Conservation (phyloP, 2,329 filamentous ascomycete species). For the Phaeophleospora eucalypticola region DNA sequence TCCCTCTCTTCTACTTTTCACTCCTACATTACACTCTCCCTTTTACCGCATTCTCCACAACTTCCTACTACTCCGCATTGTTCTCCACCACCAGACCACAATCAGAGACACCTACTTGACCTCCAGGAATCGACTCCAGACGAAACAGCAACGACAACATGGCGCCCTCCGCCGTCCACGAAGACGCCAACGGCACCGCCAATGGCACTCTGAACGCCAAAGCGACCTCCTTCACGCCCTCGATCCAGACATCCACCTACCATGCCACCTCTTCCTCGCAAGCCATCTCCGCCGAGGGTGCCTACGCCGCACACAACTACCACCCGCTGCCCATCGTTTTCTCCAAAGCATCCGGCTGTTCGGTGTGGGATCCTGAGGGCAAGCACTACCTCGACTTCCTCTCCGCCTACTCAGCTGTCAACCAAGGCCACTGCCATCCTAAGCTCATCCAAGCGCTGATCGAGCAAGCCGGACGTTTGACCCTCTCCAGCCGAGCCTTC, state of each 20-base stretch:
- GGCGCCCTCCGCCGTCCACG: conserved; percentile 35
- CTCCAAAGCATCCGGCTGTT: conserved; percentile 74
- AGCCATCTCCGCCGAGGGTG: conserved; percentile 76
- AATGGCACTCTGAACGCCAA: conserved; percentile 38
- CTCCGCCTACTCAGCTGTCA: conserved; percentile 95
- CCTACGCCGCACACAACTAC: conserved; percentile 96
- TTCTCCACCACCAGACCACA: background rate
- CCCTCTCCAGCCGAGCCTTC: conserved; percentile 90
- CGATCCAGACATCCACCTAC: conserved; percentile 46
- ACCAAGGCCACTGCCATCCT: conserved; percentile 97
- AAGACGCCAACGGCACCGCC: conserved; percentile 24
- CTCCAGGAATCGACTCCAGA: background rate
- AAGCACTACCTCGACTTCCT: conserved; percentile 96
- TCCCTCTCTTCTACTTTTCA: background rate
- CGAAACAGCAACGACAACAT: conserved; percentile 21
- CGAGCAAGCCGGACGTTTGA: conserved; percentile 84
- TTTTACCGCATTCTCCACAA: background rate
- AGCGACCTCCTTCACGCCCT: conserved; percentile 39
- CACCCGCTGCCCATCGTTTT: conserved; percentile 95
- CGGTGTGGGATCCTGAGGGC: conserved; percentile 91
- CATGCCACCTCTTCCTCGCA: conserved; percentile 74
- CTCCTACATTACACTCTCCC: background rate
- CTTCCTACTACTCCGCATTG: background rate
- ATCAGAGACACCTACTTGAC: too few species aligned
- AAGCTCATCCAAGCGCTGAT: conserved; percentile 86